Evolutionary conservation across 208 protist genomes (phyloP), one percentile per base, ranked within the genome.

Genomic region (Porcisia deanei): DNA sequence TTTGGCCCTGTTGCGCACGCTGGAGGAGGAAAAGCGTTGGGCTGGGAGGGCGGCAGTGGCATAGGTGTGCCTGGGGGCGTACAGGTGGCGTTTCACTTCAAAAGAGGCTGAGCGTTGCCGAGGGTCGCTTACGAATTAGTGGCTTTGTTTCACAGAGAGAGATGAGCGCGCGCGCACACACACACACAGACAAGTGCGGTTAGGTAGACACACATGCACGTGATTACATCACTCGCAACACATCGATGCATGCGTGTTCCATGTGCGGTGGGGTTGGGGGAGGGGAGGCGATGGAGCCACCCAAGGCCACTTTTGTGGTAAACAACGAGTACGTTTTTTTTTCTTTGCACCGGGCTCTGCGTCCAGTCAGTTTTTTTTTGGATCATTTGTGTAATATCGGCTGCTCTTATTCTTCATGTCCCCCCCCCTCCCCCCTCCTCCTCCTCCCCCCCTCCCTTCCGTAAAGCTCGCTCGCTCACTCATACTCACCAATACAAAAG

Each of bases 1-100:
- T 49, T 37, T 79, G 57, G 60, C 68, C 47, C 75, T 92, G 53
- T 54, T 92, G 37, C 57, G 80, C 12, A 68, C 71, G 45, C 55
- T 92, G 66, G 64, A 73, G 41, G 71, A 61, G 37, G 87, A 85
- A 61, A 73, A 71, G 57, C 41, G 54, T 0, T 14, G 37, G 25
- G 30, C 16, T 8, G 54, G 47, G 2, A n/a, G 34, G 9, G 9
- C 8, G 25, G 53, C 43, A 0, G n/a, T 16, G 60, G n/a, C 63
- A 25, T 52, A 67, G 41, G 63, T 43, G 22, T 43, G 22, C 63
- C 22, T 49, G 8, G 12, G 8, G 12, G 63, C 63, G 47, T n/a
- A 34, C 18, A 34, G 16, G 63, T 5, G 4, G 39, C 20, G 41
- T 10, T 22, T 18, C 30, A 7, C 7, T 25, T 4, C 2, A 18